Base-by-base conservation (phyloP, 2,329 filamentous ascomycete species). In the Fusarium humuli region DNA sequence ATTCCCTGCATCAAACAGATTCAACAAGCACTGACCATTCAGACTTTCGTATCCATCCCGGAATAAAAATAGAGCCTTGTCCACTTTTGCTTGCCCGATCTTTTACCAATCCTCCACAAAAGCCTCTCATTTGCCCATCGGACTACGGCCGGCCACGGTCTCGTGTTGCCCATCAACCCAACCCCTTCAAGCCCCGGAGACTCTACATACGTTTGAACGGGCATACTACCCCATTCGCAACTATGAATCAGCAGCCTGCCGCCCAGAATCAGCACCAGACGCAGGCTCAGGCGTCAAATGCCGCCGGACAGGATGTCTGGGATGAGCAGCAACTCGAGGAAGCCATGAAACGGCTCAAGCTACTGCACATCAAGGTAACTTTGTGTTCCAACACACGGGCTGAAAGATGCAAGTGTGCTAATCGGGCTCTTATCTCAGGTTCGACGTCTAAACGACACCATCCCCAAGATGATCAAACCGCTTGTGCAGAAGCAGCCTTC, bases 311-410 rank as follows among this genome's bases (percentile, higher is more conserved):
- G 41, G 80, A 81, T 57, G 74, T 77, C 11, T 80, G 81, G 79
- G 82, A 86, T 49, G 86, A 88, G 75, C 80, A 83, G 57, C 82
- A 82, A 61, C 79, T 88, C 9, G 81, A 85, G 63, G 79, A 82
- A 62, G 83, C 83, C 25, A 80, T 88, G 71, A 79, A 84, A 71
- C 81, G 83, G 34, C 80, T 89, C 55, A 85, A 87, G 70, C 79
- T 86, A 48, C 78, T 88, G n/a, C 85, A 88, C 72, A 79, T 86
- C 72, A 84, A 86, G 81, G 87, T 84, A 83, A 49, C 37, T 25
- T 34, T 55, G 44, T 57, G 52, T 59, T 53, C 37, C 41, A 47
- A 67, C 32, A 67, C 32, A 32, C 22, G 45, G 61, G 46, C 42
- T 49, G 25, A 16, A 30, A 56, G 71, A 74, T 55, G 57, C 53